A percentile compares a stretch with the other conserved stretches of the same genome.
Evolutionary conservation across 805 yeast genomes (phyloP).

Genomic region (Yarrowia sp.): DNA sequence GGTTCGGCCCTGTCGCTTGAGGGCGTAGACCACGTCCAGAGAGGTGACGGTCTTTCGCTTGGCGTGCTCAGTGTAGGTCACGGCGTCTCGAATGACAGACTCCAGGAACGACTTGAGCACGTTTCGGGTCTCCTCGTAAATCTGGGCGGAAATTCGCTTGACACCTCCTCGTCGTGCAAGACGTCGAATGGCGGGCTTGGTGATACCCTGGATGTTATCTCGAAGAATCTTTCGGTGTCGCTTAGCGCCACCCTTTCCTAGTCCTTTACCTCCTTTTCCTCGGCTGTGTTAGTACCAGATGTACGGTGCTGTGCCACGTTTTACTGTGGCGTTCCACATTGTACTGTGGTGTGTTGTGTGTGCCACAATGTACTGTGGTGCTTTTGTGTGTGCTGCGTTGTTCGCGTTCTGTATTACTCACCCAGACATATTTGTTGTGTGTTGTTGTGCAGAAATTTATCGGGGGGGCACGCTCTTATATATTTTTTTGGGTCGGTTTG

Average conservation of each 20-base stretch:
- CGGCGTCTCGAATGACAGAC: conserved; percentile 98
- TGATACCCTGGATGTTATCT: conserved; percentile 99
- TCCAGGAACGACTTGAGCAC: conserved; percentile 94
- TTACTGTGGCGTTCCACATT: neutral
- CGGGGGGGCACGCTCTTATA: conserved; percentile 15
- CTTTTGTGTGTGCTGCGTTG: no score
- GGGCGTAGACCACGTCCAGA: conserved; percentile 96
- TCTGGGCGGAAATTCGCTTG: conserved; percentile 98
- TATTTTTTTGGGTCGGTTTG: conserved; percentile 19
- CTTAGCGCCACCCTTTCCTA: conserved; percentile 99
- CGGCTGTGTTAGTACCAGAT: conserved; percentile 48
- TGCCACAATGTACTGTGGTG: no score
- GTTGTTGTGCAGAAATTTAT: neutral
- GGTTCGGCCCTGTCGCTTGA: conserved; percentile 99
- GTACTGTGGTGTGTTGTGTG: no score
- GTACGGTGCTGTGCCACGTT: neutral
- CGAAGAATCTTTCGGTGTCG: conserved; percentile 99
- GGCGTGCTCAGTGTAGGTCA: conserved; percentile 99
- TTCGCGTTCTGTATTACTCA: no score
- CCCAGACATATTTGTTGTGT: conserved; percentile 57
- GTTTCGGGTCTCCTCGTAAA: conserved; percentile 98
- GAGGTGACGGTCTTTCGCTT: conserved; percentile 99
- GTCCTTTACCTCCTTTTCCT: conserved; percentile 99
- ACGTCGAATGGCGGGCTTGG: conserved; percentile 99
- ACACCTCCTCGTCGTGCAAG: conserved; percentile 99